Evolutionary conservation across 116 monocot species (phyloP), one percentile per base, ranked within the genome.

Genomic region (Zostera marina): DNA sequence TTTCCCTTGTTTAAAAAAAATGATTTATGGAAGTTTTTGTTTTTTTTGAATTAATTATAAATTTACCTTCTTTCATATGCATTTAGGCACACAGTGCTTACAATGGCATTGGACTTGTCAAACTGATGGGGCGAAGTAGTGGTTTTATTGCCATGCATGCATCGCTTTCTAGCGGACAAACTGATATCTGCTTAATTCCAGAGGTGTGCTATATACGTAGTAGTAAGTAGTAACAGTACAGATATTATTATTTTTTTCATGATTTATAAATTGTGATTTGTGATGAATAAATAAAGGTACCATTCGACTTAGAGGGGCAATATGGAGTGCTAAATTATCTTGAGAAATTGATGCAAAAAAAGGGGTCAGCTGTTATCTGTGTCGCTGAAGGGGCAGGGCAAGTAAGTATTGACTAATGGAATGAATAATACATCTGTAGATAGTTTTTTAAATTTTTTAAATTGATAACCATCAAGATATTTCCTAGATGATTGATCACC

Each of bases 371-470:
- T 47, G 80, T 92, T 17, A 43, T 92, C 68, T 87, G 83, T 75
- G 75, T 91, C 22, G 91, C 91, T 68, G 91, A 91, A 78, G 91
- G 91, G 44, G 91, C 91, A 65, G 92, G 92, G 24, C 92, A 92
- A 68, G 90, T 57, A 17, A 57, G 40, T 57, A 39, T 54, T 32
- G 32, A 32, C 32, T 32, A 32, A 32, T 2, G 32, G 32, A 32
- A 32, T 32, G 32, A 32, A 32, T 32, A 32, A 32, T 32, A 32
- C 32, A 32, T 5, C 2, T 32, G 2, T 32, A 32, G 32, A 32
- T 32, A n/a, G n/a, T n/a, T n/a, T n/a, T n/a, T n/a, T n/a, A n/a
- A n/a, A n/a, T n/a, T n/a, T n/a, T n/a, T n/a, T n/a, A n/a, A n/a
- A n/a, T n/a, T n/a, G n/a, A n/a, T n/a, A n/a, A n/a, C n/a, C n/a